Evolutionary conservation across 805 yeast genomes (phyloP).

Genomic region (Lipomyces orientalis): DNA sequence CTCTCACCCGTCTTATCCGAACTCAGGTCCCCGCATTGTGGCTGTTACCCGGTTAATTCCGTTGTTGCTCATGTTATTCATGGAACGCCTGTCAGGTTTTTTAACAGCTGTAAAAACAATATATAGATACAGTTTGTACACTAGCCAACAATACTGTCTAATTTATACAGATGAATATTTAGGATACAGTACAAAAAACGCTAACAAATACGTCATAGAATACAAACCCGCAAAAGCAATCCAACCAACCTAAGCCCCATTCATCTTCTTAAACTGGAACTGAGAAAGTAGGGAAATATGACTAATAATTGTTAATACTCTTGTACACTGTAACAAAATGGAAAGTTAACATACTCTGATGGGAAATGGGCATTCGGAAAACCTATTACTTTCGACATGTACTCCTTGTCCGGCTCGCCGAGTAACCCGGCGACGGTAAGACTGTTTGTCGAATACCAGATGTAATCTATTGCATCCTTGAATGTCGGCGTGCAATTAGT

Average conservation of each 20-base stretch:
- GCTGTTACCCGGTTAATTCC: background rate
- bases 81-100: background rate
- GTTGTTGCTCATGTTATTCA: background rate
- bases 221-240: background rate
- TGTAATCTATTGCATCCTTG: constrained; percentile 91
- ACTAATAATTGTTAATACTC: constrained; percentile 12
- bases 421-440: constrained; percentile 83
- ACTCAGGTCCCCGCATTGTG: background rate
- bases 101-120: background rate
- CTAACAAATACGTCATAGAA: constrained; percentile 4
- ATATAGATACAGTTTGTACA: background rate
- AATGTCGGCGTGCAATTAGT: constrained; percentile 94
- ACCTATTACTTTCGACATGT: constrained; percentile 78
- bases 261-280: constrained; percentile 30
- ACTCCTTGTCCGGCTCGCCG: constrained; percentile 82
- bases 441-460: constrained; percentile 88
- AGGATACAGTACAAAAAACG: constrained; percentile 1
- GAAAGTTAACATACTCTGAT: constrained; percentile 27
- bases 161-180: background rate
- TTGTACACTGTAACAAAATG: background rate
- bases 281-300: constrained; percentile 34
- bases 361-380: constrained; percentile 94
- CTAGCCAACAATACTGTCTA: background rate
- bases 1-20: background rate
- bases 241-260: background rate